Base-by-base conservation (phyloP, 78 protist genomes). In the Monocercomonoides exilis region DNA sequence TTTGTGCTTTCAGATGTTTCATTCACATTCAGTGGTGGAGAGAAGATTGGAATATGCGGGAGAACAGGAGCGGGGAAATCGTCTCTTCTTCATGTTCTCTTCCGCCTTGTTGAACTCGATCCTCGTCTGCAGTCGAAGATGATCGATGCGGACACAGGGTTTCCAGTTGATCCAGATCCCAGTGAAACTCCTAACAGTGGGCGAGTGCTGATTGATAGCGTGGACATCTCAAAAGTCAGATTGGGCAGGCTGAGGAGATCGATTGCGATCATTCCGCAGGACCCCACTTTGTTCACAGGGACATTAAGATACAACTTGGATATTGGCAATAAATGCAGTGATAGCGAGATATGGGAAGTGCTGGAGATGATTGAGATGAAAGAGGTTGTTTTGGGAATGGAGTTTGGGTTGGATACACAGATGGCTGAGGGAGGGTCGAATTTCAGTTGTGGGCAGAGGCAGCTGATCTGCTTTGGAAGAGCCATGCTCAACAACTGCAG, bases 181-280 rank as follows among this genome's bases (percentile, higher is more conserved):
- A 54, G 21, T 21, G 70, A 54, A 11, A 21, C 11, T 11, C 70
- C 70, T 11, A 54, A 54, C 70, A 54, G 70, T 21, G 95, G 94
- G 35, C 33, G 11, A 21, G 63, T 92, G 5, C 2, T 0, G 29
- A 34, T 94, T 34, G 94, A 92, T 41, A 91, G 92, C 33, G 87
- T 89, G 3, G 92, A 93, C 80, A 91, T 93, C 43, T 1, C 92
- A 0, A 0, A 6, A 0, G 41, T 94, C 2, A 92, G 92, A 35
- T 84, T 94, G 64, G 43, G 43, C n/a, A 88, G 44, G 44, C 80
- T 95, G 41, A 91, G 98, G 35, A 33, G 77, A 29, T 85, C 85
- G 34, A 88, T 96, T 34, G 80, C 96, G 4, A 94, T 95, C 91
- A 95, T 95, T 43, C 96, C 99, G 21, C 98, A 96, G 91, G 96